Evolutionary conservation across 2,329 filamentous ascomycete genomes (phyloP).

Genomic region (Colletotrichum cereale): DNA sequence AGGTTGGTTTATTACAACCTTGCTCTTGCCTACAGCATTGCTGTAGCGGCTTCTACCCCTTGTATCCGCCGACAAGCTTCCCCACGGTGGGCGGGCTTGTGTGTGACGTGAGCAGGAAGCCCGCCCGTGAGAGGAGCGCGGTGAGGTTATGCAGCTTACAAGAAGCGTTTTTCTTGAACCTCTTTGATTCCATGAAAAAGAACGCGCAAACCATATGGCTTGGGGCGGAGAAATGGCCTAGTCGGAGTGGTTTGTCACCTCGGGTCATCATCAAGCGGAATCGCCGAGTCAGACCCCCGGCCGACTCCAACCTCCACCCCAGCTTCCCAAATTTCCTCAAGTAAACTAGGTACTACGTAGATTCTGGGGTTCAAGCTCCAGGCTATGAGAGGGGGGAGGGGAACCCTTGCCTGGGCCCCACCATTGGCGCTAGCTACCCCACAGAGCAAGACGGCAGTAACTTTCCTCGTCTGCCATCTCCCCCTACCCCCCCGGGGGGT

Average conservation of each 20-base stretch:
- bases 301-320: constrained; percentile 1
- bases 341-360: constrained; percentile 18
- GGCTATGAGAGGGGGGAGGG: constrained; percentile 4
- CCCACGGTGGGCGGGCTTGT: not conserved
- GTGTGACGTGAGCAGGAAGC: not conserved
- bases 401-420: constrained; percentile 2
- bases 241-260: not conserved
- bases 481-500: not conserved
- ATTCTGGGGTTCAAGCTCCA: constrained; percentile 27
- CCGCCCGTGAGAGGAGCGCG: not conserved
- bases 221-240: constrained; percentile 29
- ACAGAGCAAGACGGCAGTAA: not conserved
- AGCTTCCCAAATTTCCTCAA: not conserved
- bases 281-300: constrained; percentile 23
- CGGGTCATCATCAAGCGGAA: constrained; percentile 34
- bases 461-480: not conserved
- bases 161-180: not conserved
- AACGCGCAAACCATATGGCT: not conserved
- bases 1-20: not conserved
- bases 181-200: not conserved
- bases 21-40: not conserved
- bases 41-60: not conserved
- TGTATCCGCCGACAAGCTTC: not conserved
- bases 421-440: constrained; percentile 17
- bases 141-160: not conserved